Evolutionary conservation across 1,284 basidiomycete species (phyloP).

Genomic region (Tylopilus sp.): DNA sequence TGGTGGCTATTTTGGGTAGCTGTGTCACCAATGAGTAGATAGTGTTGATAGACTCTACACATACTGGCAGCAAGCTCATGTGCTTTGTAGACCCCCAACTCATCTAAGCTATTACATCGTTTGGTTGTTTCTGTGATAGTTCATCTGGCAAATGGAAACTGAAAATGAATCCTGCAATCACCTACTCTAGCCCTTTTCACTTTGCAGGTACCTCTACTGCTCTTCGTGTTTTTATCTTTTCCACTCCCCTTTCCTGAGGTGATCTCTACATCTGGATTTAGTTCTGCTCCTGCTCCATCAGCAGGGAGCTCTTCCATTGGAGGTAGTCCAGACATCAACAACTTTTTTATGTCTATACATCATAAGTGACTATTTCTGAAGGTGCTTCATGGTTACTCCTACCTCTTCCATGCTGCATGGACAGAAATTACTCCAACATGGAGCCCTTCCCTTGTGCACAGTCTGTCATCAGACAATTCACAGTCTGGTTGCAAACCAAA

Average conservation of each 20-base stretch:
- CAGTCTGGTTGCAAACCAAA: constrained; percentile 10
- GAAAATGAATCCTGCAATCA: too few species aligned
- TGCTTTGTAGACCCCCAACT: too few species aligned
- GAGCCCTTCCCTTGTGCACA: constrained; percentile 6
- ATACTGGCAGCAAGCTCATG: too few species aligned
- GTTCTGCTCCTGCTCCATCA: constrained; percentile 1
- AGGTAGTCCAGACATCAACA: background rate
- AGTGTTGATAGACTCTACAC: too few species aligned
- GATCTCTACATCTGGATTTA: too few species aligned
- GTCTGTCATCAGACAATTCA: constrained; percentile 14
- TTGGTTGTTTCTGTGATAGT: too few species aligned
- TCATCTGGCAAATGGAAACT: too few species aligned
- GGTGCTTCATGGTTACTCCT: background rate
- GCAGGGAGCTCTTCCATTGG: background rate
- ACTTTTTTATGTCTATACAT: background rate
- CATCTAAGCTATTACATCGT: too few species aligned
- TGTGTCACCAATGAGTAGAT: too few species aligned
- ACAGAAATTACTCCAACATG: constrained; percentile 10
- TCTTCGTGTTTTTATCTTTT: background rate
- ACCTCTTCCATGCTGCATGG: constrained; percentile 2
- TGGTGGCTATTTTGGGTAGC: too few species aligned
- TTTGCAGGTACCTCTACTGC: too few species aligned
- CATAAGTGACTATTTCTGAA: background rate
- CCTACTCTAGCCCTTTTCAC: too few species aligned
- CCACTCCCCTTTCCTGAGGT: background rate